A percentile compares a stretch with the other conserved stretches of the same genome.
Evolutionary conservation across 108 stramenopile species (phyloP).

Genomic region (Phaeodactylum tricornutum): DNA sequence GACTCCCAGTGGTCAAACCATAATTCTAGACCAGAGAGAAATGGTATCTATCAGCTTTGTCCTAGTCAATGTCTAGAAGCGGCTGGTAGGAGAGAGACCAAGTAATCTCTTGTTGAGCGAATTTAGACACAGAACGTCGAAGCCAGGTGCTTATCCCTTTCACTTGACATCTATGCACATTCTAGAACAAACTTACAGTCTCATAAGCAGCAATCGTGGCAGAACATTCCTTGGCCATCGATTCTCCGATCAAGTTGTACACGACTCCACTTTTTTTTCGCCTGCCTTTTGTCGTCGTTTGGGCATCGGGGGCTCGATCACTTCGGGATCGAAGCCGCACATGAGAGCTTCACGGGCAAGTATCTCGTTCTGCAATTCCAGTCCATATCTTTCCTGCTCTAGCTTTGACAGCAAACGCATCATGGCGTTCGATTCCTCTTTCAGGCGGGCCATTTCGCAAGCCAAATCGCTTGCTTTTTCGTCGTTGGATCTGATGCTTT

Average conservation of each 20-base stretch:
- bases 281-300: constrained; percentile 19
- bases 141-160: too few relatives aligned
- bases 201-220: too few relatives aligned
- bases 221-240: not conserved
- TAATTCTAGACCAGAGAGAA: too few relatives aligned
- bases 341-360: constrained; percentile 28
- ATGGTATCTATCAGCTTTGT: too few relatives aligned
- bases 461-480: constrained; percentile 4
- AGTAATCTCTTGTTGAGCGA: too few relatives aligned
- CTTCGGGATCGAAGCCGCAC: constrained; percentile 27
- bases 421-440: constrained; percentile 35
- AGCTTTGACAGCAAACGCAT: constrained; percentile 23
- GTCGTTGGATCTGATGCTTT: too few relatives aligned
- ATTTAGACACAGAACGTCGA: too few relatives aligned
- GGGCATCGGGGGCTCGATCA: constrained; percentile 27
- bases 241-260: not conserved
- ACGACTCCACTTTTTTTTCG: constrained; percentile 1
- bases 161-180: too few relatives aligned
- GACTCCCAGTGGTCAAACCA: too few relatives aligned
- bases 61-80: too few relatives aligned
- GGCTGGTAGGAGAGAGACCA: too few relatives aligned
- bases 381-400: constrained; percentile 24
- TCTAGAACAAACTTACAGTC: too few relatives aligned
- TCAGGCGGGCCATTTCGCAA: constrained; percentile 10
- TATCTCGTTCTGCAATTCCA: constrained; percentile 24